A percentile compares a stretch with the other conserved stretches of the same genome.
These are phyloP conservation scores for Alternaria triticina DNA, from an alignment of 2,329 filamentous ascomycete genomes.

Conservation along the genomic window DNA sequence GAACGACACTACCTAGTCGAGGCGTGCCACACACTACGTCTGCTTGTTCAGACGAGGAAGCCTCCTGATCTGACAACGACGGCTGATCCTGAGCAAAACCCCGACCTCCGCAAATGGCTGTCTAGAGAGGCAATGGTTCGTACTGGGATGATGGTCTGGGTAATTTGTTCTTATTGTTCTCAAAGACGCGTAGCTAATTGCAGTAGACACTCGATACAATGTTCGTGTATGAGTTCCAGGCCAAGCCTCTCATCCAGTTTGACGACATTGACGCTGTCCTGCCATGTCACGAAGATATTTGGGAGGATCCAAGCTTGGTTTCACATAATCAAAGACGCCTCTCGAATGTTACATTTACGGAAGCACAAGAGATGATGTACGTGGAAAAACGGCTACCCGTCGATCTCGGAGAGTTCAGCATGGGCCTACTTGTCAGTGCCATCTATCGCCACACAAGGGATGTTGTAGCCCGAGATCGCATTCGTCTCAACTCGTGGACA, in stretches of 20 bases:
- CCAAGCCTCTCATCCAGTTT: constrained; percentile 13
- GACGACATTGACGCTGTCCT: constrained; percentile 8
- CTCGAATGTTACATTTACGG: constrained; percentile 2
- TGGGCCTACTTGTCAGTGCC: constrained; percentile 58
- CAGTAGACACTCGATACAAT: constrained; percentile 6
- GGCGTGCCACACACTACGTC: constrained; percentile 4
- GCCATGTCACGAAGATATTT: constrained; percentile 17
- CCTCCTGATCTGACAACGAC: not conserved
- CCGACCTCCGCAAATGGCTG: not conserved
- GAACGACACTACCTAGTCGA: constrained; percentile 7
- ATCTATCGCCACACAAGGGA: constrained; percentile 59
- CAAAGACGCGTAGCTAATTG: not conserved
- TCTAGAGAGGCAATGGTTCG: constrained; percentile 5
- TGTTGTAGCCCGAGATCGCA: constrained; percentile 53
- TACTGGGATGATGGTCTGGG: constrained; percentile 14
- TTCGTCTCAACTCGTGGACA: constrained; percentile 52
- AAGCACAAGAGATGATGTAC: constrained; percentile 55
- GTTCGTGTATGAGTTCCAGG: constrained; percentile 14
- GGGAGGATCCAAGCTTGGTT: constrained; percentile 4
- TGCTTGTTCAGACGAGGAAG: not conserved
- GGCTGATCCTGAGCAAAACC: not conserved
- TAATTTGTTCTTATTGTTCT: not conserved
- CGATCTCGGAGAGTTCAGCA: constrained; percentile 57
- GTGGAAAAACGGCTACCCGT: constrained; percentile 56
- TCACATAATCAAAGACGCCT: not conserved